Base-by-base conservation (phyloP, 805 yeast species). In the Hanseniaspora guilliermondii region DNA sequence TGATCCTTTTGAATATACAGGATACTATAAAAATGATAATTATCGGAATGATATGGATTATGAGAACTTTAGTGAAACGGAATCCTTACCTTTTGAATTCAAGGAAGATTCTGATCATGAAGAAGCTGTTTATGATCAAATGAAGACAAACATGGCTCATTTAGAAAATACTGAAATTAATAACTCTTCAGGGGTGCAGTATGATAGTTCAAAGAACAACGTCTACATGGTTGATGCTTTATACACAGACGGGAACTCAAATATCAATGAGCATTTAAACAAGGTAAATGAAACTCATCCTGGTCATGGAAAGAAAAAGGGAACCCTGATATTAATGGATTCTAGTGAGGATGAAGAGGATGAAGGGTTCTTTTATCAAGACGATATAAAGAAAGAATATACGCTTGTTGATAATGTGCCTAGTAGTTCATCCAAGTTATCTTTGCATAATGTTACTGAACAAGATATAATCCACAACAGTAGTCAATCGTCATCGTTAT, bases 1-100 rank as follows among this genome's bases (percentile, higher is more conserved):
- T 33, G 33, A 46, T 24, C 17, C 38, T 16, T 38, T 37, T 33
- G 33, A 46, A 27, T 38, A 27, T 19, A 30, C 35, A 19, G 27
- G 24, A 7, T 25, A 47, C 9, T 17, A 22, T 33, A 33, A 35
- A 8, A 49, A 16, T 16, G 24, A 24, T 4, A 45, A 45, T 19
- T 35, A 16, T 33, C 24, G 24, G 7, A 24, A 47, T 9, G 41
- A 16, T 6, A 12, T 35, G 5, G 16, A 16, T 19, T 6, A 21
- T 47, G 41, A 47, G 9, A 14, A 36, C 8, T 37, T 37, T 5
- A 53, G 50, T 53, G 57, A 55, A 16, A 40, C 63, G 5, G 68
- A 63, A 27, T 65, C 68, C 1, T 44, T 63, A 17, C 68, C 67
- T 2, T 63, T 63, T 57, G 68, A 67, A 56, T 66, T 66, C 56